These are phyloP conservation scores for Candida lessepsii DNA, from an alignment of 805 yeast species.

Conservation along the genomic window DNA sequence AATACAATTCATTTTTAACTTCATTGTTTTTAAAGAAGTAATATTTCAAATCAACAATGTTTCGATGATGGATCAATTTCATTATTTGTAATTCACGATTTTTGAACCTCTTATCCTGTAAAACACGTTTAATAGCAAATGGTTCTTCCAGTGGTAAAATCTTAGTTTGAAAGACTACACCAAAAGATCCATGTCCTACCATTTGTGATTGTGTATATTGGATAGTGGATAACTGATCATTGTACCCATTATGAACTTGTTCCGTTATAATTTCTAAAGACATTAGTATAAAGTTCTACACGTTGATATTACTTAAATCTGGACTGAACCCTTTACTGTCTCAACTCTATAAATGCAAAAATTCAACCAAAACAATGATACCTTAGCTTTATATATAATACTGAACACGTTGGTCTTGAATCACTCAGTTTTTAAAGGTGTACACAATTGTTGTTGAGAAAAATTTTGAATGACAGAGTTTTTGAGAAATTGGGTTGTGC, in stretches of 20 bases:
- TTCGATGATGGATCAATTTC: conserved; percentile 83
- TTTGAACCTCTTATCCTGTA: conserved; percentile 92
- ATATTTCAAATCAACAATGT: conserved; percentile 83
- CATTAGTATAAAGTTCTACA: conserved; percentile 2
- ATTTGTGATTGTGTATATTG: conserved; percentile 81
- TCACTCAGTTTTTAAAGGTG: not conserved
- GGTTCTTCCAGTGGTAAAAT: conserved; percentile 70
- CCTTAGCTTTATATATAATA: not conserved
- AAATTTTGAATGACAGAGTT: conserved; percentile 6
- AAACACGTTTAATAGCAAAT: conserved; percentile 94
- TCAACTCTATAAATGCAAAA: conserved; percentile 7
- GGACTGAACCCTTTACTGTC: not conserved
- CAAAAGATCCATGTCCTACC: conserved; percentile 99
- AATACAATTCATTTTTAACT: conserved; percentile 76
- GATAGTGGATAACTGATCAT: conserved; percentile 60
- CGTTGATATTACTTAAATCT: not conserved
- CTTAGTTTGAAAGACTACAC: conserved; percentile 90
- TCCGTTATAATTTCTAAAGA: conserved; percentile 51
- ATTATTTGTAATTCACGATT: conserved; percentile 94
- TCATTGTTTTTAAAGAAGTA: conserved; percentile 78
- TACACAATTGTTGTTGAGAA: conserved; percentile 7
- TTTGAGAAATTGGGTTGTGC: conserved; percentile 3
- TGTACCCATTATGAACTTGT: conserved; percentile 68
- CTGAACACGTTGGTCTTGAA: not conserved
- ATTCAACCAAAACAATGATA: conserved; percentile 1